Base-by-base conservation (phyloP, 2,329 filamentous ascomycete species). In the Zalaria sp. region DNA sequence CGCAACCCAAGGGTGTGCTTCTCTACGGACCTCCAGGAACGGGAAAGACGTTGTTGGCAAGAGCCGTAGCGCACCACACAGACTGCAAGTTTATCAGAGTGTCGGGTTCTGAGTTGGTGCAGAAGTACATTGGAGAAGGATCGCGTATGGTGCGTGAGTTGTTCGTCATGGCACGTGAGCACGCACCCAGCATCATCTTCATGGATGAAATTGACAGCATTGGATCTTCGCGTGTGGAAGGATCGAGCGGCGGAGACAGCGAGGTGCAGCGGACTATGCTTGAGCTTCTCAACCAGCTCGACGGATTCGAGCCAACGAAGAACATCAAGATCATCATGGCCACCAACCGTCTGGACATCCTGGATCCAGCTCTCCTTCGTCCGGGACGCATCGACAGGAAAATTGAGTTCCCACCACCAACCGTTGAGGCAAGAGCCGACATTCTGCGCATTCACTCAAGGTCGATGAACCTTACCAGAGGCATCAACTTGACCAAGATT, bases 251-350 rank as follows among this genome's bases (percentile, higher is more conserved):
- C 41, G 91, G 91, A 57, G 91, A 98, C 60, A 95, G 88, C 1
- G 91, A 98, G 65, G 91, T 98, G 41, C 91, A 98, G 68, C 81
- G 91, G 56, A 98, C 91, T 38, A 98, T 98, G 91, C 68, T 98
- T 66, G 91, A 98, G 64, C 72, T 98, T 46, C 78, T 98, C 50
- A 98, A 98, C 69, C 91, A 98, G 71, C 77, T 98, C 46, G 91
- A 98, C 60, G 91, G 91, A 39, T 98, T 98, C 65, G 91, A 96
- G 66, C 91, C 91, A 4, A 96, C 89, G 37, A 98, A 98, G 72
- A 96, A 96, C 67, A 98, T 98, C 78, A 98, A 98, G 67, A 86
- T 98, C 62, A 93, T 98, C 68, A 98, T 98, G 89, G 91, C 91
- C 42, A 98, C 91, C 38, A 98, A 98, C 66, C 84, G 91, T 60